phyloP scores from a whole-genome alignment of 768 basidiomycete species.

The Peribolospora baueri region DNA sequence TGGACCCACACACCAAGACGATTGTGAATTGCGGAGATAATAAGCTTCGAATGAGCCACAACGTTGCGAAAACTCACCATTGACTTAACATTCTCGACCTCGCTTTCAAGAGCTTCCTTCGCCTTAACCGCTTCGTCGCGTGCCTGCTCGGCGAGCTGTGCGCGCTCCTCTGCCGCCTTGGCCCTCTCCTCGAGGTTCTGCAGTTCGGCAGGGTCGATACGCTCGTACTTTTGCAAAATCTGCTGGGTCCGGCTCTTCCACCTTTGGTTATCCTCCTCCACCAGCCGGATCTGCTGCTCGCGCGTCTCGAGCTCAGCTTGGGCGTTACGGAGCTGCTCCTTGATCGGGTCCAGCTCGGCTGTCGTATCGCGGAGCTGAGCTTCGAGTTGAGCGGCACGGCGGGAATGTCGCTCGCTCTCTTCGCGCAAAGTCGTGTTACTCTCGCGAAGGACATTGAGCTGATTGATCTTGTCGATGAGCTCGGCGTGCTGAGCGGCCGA shows the following conservation, averaged over 20 bases:
- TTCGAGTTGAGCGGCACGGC: constrained; percentile 35
- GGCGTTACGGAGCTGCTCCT: constrained; percentile 39
- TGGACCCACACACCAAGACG: background rate
- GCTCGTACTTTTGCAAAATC: constrained; percentile 67
- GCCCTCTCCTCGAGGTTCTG: constrained; percentile 40
- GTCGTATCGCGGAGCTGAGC: constrained; percentile 33
- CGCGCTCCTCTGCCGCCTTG: constrained; percentile 5
- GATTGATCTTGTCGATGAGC: constrained; percentile 61
- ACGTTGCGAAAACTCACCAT: constrained; percentile 25
- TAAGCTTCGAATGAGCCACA: constrained; percentile 18
- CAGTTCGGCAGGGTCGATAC: constrained; percentile 64
- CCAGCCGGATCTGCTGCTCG: constrained; percentile 37
- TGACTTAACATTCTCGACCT: constrained; percentile 22
- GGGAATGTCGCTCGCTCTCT: constrained; percentile 45
- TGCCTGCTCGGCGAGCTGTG: constrained; percentile 6
- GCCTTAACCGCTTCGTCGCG: constrained; percentile 24
- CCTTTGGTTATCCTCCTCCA: constrained; percentile 49
- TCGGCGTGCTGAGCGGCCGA: constrained; percentile 61
- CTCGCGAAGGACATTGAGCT: constrained; percentile 61
- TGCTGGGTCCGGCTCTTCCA: constrained; percentile 72
- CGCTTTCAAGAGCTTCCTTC: constrained; percentile 30
- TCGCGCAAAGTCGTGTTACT: constrained; percentile 65
- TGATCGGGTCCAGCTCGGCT: constrained; percentile 44
- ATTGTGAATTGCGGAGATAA: background rate
- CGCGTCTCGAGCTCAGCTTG: constrained; percentile 53